These are phyloP conservation scores for Chimonanthus salicifolius DNA, from an alignment of 164 flowering plant genomes.

Conservation along the genomic window DNA sequence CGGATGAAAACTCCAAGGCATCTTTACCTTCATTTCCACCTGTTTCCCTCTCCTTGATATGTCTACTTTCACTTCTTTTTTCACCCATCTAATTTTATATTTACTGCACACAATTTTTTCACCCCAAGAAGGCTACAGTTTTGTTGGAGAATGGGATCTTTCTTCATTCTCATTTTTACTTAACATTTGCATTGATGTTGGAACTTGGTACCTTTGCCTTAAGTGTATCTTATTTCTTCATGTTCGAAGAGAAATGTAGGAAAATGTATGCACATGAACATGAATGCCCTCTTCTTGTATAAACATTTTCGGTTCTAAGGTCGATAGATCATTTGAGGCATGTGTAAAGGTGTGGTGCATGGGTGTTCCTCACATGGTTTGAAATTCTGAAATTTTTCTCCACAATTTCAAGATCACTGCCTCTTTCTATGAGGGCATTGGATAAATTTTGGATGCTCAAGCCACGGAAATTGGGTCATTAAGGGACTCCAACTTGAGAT, in stretches of 20 bases:
- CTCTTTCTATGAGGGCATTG: no score
- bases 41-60: neutral
- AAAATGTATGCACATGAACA: neutral
- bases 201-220: neutral
- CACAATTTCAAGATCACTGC: no score
- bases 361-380: neutral
- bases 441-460: no score
- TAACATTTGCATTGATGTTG: neutral
- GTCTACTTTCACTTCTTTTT: neutral
- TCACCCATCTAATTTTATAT: neutral
- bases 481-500: neutral
- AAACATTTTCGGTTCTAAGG: neutral
- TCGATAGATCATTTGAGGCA: neutral
- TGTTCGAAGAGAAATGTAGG: neutral
- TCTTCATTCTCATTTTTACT: neutral
- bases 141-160: neutral
- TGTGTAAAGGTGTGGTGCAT: neutral
- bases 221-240: no score
- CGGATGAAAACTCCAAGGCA: neutral
- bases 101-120: neutral
- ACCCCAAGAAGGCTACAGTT: slow-evolving; percentile 1
- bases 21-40: neutral
- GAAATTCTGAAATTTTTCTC: neutral
- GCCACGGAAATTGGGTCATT: no score
- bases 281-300: neutral